Evolutionary conservation across 139 green algal species (phyloP).

Genomic region (Mychonastes homosphaera): DNA sequence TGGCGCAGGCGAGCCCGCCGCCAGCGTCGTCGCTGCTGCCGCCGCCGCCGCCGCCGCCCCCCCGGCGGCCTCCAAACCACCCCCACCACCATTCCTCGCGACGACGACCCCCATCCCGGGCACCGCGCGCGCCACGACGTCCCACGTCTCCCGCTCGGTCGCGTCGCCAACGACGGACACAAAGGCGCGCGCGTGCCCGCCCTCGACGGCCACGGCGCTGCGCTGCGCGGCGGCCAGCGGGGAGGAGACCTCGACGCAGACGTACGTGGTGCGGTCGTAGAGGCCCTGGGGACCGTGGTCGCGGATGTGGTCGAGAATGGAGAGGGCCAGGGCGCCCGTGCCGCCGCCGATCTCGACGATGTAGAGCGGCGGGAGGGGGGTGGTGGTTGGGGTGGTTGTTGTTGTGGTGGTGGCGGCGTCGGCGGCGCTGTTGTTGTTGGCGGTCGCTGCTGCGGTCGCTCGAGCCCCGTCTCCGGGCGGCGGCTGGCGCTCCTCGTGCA

Average conservation of each 20-base stretch:
- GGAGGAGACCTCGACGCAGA: conserved; percentile 55
- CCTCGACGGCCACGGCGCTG: conserved; percentile 24
- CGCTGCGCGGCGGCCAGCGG: conserved; percentile 46
- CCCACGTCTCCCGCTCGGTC: conserved; percentile 28
- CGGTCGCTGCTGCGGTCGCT: too few species aligned
- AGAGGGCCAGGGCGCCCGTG: conserved; percentile 58
- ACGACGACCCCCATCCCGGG: too few species aligned
- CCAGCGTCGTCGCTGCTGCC: conserved; percentile 11
- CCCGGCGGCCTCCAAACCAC: too few species aligned
- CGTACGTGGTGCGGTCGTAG: conserved; percentile 54
- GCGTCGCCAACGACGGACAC: conserved; percentile 28
- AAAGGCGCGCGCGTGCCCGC: conserved; percentile 30
- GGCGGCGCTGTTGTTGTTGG: too few species aligned
- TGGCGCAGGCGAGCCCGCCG: neutral
- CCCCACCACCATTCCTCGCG: too few species aligned
- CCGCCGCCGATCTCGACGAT: conserved; percentile 74
- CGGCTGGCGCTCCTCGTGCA: too few species aligned
- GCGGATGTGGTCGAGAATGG: conserved; percentile 62
- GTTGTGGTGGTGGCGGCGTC: too few species aligned
- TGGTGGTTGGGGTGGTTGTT: too few species aligned
- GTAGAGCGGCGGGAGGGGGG: conserved; percentile 25
- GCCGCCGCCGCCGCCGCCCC: neutral
- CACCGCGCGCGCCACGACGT: neutral
- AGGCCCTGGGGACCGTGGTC: conserved; percentile 25
- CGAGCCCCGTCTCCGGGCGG: too few species aligned